Conservation (phyloP, 371 early-diverging fungal genomes). For the Mortierella sp. region DNA sequence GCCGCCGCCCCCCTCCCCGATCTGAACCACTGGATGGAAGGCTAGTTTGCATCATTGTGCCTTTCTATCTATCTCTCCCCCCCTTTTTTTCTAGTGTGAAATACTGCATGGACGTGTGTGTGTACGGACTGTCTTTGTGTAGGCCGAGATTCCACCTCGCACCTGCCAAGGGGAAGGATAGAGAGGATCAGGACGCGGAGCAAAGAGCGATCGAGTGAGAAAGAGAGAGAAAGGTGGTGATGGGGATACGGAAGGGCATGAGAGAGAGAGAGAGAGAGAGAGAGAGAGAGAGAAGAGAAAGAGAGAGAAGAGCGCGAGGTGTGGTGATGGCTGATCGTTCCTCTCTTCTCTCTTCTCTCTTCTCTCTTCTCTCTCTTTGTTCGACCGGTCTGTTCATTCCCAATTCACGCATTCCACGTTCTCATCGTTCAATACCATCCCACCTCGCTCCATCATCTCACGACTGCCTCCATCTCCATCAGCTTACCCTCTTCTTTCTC, state of each 20-base stretch:
- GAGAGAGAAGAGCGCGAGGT: background rate
- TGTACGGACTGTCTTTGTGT: background rate
- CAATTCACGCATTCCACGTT: background rate
- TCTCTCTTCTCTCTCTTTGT: constrained; percentile 2
- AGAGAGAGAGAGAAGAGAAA: background rate
- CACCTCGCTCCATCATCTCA: background rate
- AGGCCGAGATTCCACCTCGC: background rate
- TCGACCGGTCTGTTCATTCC: background rate
- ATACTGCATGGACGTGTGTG: background rate
- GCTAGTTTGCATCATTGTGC: background rate
- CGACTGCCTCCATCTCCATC: background rate
- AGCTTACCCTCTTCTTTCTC: background rate
- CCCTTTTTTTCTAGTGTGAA: constrained; percentile 1
- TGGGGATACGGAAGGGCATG: too few relatives aligned
- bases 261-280: background rate
- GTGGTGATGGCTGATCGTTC: background rate
- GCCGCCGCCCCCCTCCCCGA: background rate
- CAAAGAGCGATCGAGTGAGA: background rate
- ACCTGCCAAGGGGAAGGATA: background rate
- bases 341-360: background rate
- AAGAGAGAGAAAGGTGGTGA: too few relatives aligned
- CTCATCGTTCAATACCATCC: too few relatives aligned
- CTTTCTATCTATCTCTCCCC: constrained; percentile 6
- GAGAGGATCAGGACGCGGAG: background rate
- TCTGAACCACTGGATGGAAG: constrained; percentile 20